phyloP scores from a whole-genome alignment of 495 filamentous ascomycete species.

The Usnea hakonensis region DNA sequence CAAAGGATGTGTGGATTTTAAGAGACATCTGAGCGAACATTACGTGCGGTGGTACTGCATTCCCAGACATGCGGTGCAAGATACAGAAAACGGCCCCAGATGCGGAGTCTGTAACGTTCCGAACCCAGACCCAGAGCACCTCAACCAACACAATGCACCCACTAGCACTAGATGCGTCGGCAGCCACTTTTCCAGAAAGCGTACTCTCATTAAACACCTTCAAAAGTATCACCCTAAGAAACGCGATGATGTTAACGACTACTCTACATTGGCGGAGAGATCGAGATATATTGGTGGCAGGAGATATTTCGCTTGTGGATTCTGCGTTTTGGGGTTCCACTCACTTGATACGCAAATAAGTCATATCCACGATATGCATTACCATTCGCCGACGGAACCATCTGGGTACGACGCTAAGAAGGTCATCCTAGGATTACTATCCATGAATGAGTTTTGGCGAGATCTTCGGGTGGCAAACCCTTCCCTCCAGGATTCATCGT shows the following conservation, averaged over 20 bases:
- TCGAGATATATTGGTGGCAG: not conserved
- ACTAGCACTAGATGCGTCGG: not conserved
- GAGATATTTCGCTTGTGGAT: constrained; percentile 6
- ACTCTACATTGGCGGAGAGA: not conserved
- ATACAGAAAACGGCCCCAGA: not conserved
- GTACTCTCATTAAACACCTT: not conserved
- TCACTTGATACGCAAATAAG: not conserved
- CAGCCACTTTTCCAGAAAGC: not conserved
- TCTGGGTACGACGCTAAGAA: not conserved
- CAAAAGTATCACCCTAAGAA: too few relatives aligned
- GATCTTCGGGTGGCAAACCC: too few relatives aligned
- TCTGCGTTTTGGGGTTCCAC: not conserved
- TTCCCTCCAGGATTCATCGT: too few relatives aligned
- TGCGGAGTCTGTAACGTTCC: not conserved
- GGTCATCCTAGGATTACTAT: not conserved
- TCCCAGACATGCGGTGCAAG: not conserved
- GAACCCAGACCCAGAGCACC: not conserved
- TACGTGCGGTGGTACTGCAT: not conserved
- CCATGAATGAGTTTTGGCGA: not conserved
- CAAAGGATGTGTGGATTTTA: not conserved
- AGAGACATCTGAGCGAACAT: constrained; percentile 12
- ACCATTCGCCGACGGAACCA: not conserved
- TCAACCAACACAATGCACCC: not conserved
- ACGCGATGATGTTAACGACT: not conserved
- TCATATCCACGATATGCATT: constrained; percentile 4